These are phyloP conservation scores for Globisporangium megalacanthum DNA, from an alignment of 352 stramenopile species.

Conservation along the genomic window DNA sequence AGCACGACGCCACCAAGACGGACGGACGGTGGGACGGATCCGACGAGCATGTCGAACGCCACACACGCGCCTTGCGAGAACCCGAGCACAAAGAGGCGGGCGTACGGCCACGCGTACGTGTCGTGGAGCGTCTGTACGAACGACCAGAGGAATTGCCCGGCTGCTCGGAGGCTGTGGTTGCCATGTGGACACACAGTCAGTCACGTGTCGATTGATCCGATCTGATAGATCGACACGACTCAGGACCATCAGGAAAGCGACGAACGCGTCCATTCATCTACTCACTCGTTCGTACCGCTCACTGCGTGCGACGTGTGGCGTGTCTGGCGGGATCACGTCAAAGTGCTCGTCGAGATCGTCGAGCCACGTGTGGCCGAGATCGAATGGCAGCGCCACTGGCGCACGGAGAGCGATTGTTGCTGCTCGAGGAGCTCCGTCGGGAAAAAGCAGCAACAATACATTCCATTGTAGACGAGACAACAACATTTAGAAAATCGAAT, in stretches of 20 bases:
- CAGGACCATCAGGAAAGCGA: not conserved
- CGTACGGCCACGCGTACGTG: slow-evolving; percentile 39
- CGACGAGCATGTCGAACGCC: slow-evolving; percentile 51
- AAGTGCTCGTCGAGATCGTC: slow-evolving; percentile 46
- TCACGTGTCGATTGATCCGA: not conserved
- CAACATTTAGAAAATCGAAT: not conserved
- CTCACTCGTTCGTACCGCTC: slow-evolving; percentile 21
- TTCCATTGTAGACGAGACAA: not conserved
- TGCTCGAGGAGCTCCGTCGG: slow-evolving; percentile 4
- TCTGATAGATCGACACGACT: not conserved
- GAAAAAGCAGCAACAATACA: not conserved
- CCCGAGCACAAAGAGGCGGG: slow-evolving; percentile 55
- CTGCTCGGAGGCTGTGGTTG: slow-evolving; percentile 24
- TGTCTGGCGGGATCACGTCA: slow-evolving; percentile 36
- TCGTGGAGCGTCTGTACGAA: slow-evolving; percentile 46
- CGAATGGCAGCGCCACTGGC: slow-evolving; percentile 48
- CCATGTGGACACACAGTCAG: not conserved
- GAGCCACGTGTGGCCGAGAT: slow-evolving; percentile 47
- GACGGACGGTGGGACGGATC: slow-evolving; percentile 9
- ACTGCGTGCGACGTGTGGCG: slow-evolving; percentile 32
- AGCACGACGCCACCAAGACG: slow-evolving; percentile 49
- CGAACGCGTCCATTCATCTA: not conserved
- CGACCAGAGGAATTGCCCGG: slow-evolving; percentile 30
- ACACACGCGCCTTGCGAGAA: slow-evolving; percentile 66
- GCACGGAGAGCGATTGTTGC: slow-evolving; percentile 46